Evolutionary conservation across 805 yeast species (phyloP), one percentile per base, ranked within the genome.

Genomic region (Tanozyma kutaoensis): DNA sequence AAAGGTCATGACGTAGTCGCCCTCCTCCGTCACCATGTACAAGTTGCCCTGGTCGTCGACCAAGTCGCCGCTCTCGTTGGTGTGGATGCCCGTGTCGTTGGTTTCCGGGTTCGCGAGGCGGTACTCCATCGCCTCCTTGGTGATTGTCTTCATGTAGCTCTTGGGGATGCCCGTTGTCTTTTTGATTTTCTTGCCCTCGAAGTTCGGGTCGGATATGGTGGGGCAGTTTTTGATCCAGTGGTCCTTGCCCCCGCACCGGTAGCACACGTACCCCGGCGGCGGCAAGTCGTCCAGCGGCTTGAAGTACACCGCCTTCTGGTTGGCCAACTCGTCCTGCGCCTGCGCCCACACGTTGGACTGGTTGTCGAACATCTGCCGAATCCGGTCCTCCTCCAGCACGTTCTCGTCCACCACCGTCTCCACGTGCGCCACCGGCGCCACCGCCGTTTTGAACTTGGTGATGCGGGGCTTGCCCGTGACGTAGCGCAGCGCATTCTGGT

Each of bases 181-280:
- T 41, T 81, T 78, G 26, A 91, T 78, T 34, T 93, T 66, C 45
- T 81, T 82, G 12, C 94, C 94, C 46, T 88, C 97, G 66, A 85
- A 85, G 40, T 73, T 80, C 2, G 95, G 95, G 52, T 88, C 97
- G 24, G 71, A 73, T 43, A 81, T 78, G 3, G 93, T 82, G 0
- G 99, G 98, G 59, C 99, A 91, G 42, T 85, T 82, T 45, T 79
- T 80, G 33, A 91, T 88, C 85, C 93, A 88, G 50, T 91, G 99
- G 33, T 68, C 69, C 50, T 84, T 81, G 16, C 80, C 82, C 26
- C 97, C 97, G 58, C 99, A 91, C 46, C 95, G 66, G 49, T 91
- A 88, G 50, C 99, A 91, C 47, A 88, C 78, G 43, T 91, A 91
- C 1, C 94, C 94, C 5, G 95, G 88, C 1, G 98, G 98, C 8